Evolutionary conservation across 2,329 filamentous ascomycete genomes (phyloP).

Genomic region (Chaetomium olivaceum): DNA sequence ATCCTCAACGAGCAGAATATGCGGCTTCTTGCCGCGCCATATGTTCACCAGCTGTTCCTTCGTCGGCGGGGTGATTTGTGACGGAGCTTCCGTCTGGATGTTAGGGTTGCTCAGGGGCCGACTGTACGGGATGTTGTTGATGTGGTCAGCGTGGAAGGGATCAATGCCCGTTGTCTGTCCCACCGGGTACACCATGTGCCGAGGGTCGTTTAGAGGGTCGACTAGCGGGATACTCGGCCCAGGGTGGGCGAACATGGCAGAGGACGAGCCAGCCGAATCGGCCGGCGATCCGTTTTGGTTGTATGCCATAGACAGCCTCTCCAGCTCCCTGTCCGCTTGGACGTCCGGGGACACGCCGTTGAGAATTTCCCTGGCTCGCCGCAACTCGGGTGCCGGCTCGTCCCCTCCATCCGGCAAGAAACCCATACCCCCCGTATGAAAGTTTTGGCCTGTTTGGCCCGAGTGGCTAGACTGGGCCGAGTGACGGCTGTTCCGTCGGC

Average conservation of each 20-base stretch:
- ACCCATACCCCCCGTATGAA: constrained; percentile 45
- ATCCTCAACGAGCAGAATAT: constrained; percentile 88
- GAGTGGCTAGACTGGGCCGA: constrained; percentile 41
- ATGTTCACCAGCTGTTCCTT: constrained; percentile 46
- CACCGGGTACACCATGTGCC: constrained; percentile 82
- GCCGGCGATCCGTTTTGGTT: constrained; percentile 51
- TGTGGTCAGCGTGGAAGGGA: constrained; percentile 90
- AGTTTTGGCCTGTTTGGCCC: constrained; percentile 42
- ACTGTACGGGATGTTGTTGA: constrained; percentile 89
- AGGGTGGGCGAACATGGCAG: constrained; percentile 53
- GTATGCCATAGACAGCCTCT: constrained; percentile 56
- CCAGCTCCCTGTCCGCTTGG: constrained; percentile 55
- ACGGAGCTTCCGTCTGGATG: constrained; percentile 45
- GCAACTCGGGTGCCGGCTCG: constrained; percentile 52
- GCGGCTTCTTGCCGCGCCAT: constrained; percentile 66
- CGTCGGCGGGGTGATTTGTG: constrained; percentile 40
- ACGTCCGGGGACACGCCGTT: constrained; percentile 54
- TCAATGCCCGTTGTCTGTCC: constrained; percentile 90
- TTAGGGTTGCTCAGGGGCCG: constrained; percentile 65
- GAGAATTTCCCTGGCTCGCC: constrained; percentile 58
- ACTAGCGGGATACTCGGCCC: constrained; percentile 42
- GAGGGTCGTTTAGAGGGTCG: constrained; percentile 57
- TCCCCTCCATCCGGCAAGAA: constrained; percentile 50
- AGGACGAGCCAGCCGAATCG: constrained; percentile 50
- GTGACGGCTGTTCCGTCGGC: constrained; percentile 45